phyloP scores from a whole-genome alignment of 306 rosid genomes.

The Erythrophleum fordii region DNA sequence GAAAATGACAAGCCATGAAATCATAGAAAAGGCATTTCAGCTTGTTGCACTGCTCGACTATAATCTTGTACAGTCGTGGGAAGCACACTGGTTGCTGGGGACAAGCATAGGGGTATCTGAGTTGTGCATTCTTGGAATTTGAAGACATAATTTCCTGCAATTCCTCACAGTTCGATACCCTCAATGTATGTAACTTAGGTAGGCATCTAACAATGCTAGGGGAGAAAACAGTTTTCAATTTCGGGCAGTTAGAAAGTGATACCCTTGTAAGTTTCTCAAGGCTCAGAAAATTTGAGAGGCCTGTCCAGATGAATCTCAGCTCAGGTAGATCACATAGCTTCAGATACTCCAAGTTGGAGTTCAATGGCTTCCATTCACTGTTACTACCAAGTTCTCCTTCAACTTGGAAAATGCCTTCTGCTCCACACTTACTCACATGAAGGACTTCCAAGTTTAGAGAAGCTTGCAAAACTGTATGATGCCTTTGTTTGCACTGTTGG shows the following conservation, averaged over 20 bases:
- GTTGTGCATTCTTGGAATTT: not conserved
- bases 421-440: not conserved
- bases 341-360: not conserved
- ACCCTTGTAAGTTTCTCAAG: not conserved
- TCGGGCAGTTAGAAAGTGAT: not conserved
- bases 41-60: not conserved
- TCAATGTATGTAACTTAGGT: not conserved
- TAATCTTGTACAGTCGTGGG: not conserved
- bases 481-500: not conserved
- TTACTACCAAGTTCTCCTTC: not conserved
- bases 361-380: not conserved
- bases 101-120: not conserved
- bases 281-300: not conserved
- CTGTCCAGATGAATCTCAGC: slow-evolving; percentile 8
- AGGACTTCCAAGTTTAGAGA: slow-evolving; percentile 2
- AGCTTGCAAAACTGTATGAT: not conserved
- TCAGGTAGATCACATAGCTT: not conserved
- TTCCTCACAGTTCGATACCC: not conserved
- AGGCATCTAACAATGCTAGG: not conserved
- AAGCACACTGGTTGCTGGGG: not conserved
- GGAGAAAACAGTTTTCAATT: not conserved
- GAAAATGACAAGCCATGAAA: not conserved
- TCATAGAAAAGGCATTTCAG: not conserved
- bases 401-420: not conserved
- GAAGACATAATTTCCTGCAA: not conserved